These are phyloP conservation scores for Vanderwaltozyma polyspora DNA, from an alignment of 805 yeast genomes.

Conservation along the genomic window DNA sequence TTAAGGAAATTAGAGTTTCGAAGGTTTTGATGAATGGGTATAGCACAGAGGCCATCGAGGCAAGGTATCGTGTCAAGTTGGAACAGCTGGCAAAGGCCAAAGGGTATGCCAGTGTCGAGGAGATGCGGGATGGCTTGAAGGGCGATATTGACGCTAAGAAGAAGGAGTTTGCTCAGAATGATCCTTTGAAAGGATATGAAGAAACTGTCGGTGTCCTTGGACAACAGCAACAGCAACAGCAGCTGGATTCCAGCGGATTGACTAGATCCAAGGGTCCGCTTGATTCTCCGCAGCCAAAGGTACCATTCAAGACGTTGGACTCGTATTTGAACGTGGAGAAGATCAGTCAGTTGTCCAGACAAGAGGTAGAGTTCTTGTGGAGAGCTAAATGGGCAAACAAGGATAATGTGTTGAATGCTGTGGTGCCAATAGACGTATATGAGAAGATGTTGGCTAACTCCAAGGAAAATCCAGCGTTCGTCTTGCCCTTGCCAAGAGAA, in stretches of 20 bases:
- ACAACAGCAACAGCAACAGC: too few species aligned
- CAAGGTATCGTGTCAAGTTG: conserved; percentile 28
- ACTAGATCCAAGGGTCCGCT: conserved; percentile 24
- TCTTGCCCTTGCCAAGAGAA: conserved; percentile 77
- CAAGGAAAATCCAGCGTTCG: conserved; percentile 65
- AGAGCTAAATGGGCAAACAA: conserved; percentile 65
- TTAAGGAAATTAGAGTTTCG: too few species aligned
- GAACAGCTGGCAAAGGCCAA: conserved; percentile 28
- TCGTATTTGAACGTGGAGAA: conserved; percentile 66
- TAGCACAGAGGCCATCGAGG: too few species aligned
- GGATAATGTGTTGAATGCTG: conserved; percentile 54
- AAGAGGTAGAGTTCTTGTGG: conserved; percentile 78
- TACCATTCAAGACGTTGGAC: conserved; percentile 59
- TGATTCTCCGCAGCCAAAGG: conserved; percentile 29
- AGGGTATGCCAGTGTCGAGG: conserved; percentile 34
- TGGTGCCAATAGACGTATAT: conserved; percentile 46
- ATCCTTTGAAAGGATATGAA: conserved; percentile 61
- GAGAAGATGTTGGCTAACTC: conserved; percentile 56
- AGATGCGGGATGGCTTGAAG: conserved; percentile 50
- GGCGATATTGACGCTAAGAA: conserved; percentile 48
- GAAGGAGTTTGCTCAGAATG: conserved; percentile 47
- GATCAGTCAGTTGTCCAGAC: conserved; percentile 39
- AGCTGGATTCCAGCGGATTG: background rate
- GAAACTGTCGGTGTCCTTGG: too few species aligned
- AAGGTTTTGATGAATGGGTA: too few species aligned